Percentiles rank a stretch among this genome's conserved stretches.
Evolutionary conservation across 2,329 filamentous ascomycete species (phyloP).

Genomic region (Cercospora sp.): DNA sequence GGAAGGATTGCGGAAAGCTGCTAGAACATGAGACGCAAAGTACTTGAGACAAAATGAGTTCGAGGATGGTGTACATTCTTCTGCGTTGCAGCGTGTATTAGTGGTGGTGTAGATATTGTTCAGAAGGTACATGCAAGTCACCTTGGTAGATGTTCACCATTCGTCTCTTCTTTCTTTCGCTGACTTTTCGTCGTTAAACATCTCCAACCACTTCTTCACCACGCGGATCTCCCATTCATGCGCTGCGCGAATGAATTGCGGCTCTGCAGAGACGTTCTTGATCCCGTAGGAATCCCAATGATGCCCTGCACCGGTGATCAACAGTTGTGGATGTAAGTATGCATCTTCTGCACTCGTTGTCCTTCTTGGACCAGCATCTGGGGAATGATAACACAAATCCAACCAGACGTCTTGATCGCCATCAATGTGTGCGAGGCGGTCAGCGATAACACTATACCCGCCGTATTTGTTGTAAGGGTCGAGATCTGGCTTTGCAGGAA

Average conservation of each 20-base stretch:
- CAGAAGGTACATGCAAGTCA: not conserved
- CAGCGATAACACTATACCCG: slow-evolving; percentile 48
- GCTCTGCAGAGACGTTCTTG: slow-evolving; percentile 58
- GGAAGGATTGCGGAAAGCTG: slow-evolving; percentile 52
- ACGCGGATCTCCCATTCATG: slow-evolving; percentile 62
- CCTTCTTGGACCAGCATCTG: slow-evolving; percentile 38
- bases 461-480: slow-evolving; percentile 50
- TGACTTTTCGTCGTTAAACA: slow-evolving; percentile 17
- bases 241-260: slow-evolving; percentile 59
- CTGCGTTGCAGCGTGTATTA: not conserved
- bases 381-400: slow-evolving; percentile 54
- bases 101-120: not conserved
- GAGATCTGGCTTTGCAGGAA: slow-evolving; percentile 48
- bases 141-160: not conserved
- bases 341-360: slow-evolving; percentile 29
- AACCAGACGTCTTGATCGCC: slow-evolving; percentile 56
- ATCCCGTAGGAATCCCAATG: slow-evolving; percentile 45
- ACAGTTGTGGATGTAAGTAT: slow-evolving; percentile 50
- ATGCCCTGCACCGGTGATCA: slow-evolving; percentile 55
- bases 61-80: not conserved
- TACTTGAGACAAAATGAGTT: not conserved
- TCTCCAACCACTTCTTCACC: slow-evolving; percentile 64
- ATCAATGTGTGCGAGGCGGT: slow-evolving; percentile 54
- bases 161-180: not conserved
- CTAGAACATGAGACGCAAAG: slow-evolving; percentile 30